Conservation (phyloP, 108 stramenopile species). For the Pseudonitzschia pungens region DNA sequence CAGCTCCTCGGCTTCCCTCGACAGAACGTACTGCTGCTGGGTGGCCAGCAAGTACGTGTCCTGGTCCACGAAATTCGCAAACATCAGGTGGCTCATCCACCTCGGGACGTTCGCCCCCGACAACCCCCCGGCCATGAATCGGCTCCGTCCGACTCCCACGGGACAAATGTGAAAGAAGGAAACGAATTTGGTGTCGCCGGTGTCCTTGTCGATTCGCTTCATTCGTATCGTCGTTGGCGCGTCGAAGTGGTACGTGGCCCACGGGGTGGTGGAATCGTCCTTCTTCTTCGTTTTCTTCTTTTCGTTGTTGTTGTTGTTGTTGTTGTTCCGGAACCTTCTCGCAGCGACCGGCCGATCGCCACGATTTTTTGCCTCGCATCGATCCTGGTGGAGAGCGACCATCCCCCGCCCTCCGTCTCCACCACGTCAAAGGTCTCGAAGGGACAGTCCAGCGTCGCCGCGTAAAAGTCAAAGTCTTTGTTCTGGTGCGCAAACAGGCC, state of each 20-base stretch:
- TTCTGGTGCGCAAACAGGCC: slow-evolving; percentile 68
- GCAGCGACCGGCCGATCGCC: slow-evolving; percentile 33
- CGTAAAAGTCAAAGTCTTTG: slow-evolving; percentile 62
- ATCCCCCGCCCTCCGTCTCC: slow-evolving; percentile 36
- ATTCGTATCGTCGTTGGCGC: slow-evolving; percentile 41
- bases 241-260: slow-evolving; percentile 46
- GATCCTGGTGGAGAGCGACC: slow-evolving; percentile 41
- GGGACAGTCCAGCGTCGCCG: slow-evolving; percentile 6
- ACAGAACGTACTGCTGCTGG: slow-evolving; percentile 53
- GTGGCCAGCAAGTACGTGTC: slow-evolving; percentile 67
- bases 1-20: slow-evolving; percentile 51
- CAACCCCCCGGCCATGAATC: slow-evolving; percentile 59
- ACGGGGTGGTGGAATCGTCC: not conserved
- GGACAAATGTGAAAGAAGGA: slow-evolving; percentile 66
- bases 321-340: slow-evolving; percentile 5
- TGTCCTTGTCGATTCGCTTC: slow-evolving; percentile 41
- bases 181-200: slow-evolving; percentile 40
- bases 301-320: slow-evolving; percentile 8
- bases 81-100: slow-evolving; percentile 47
- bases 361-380: slow-evolving; percentile 47
- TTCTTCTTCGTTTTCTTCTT: too few relatives aligned
- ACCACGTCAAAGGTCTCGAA: not conserved
- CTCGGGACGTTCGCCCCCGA: slow-evolving; percentile 41
- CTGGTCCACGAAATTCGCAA: slow-evolving; percentile 73
- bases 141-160: slow-evolving; percentile 48